Evolutionary conservation across 73 alveolate genomes (phyloP).

Genomic region (Tetrahymena thermophila): DNA sequence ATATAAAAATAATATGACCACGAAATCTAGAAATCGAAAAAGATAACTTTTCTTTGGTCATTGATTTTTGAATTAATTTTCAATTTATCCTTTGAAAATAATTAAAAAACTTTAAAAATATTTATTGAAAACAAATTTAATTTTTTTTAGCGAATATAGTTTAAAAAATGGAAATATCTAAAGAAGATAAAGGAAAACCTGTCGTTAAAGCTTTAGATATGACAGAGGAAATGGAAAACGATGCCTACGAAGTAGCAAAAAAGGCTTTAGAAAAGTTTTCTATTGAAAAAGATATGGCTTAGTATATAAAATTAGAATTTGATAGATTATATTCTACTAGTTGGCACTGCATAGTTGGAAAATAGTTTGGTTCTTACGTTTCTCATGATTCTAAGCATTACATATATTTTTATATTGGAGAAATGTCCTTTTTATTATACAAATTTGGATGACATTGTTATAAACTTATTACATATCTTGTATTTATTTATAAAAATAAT

Average conservation of each 20-base stretch:
- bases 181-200: conserved; percentile 23
- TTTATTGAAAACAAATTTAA: neutral
- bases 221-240: conserved; percentile 45
- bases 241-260: conserved; percentile 33
- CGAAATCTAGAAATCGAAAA: neutral
- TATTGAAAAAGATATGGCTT: conserved; percentile 49
- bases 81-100: neutral
- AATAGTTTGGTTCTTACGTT: conserved; percentile 88
- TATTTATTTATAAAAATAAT: too few species aligned
- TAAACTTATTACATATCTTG: neutral
- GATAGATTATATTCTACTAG: conserved; percentile 33
- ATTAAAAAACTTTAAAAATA: neutral
- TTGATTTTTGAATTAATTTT: neutral
- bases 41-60: neutral
- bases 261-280: conserved; percentile 23
- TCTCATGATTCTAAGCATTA: conserved; percentile 90
- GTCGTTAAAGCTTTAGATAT: conserved; percentile 27
- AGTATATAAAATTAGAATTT: conserved; percentile 28
- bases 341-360: conserved; percentile 99
- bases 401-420: conserved; percentile 94
- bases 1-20: neutral
- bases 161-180: neutral
- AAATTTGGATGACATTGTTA: conserved; percentile 46
- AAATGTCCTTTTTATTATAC: conserved; percentile 88
- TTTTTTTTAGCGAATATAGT: neutral